phyloP scores from a whole-genome alignment of 1,284 basidiomycete genomes.

The Trichosporon coremiiforme region DNA sequence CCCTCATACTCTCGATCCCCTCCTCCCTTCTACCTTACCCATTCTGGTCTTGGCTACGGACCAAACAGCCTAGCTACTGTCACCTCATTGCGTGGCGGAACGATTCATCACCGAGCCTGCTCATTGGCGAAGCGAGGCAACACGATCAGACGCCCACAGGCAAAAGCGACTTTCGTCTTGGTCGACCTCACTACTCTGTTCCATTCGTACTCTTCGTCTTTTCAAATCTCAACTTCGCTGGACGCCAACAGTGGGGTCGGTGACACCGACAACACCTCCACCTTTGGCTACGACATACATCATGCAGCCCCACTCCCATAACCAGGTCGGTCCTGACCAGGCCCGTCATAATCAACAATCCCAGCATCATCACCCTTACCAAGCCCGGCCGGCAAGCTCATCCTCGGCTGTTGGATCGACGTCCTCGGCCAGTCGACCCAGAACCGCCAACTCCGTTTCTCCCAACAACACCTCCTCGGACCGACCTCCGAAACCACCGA shows the following conservation, averaged over 20 bases:
- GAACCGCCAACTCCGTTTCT: conserved; percentile 9
- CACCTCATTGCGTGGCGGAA: conserved; percentile 6
- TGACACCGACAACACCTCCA: conserved; percentile 1
- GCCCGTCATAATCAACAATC: neutral
- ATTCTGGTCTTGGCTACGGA: conserved; percentile 7
- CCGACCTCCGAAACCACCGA: conserved; percentile 24
- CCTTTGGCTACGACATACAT: neutral
- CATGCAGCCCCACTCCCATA: conserved; percentile 15
- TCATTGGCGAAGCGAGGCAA: neutral
- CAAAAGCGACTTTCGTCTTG: neutral
- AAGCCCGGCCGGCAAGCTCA: neutral
- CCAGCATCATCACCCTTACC: conserved; percentile 15
- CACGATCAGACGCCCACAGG: neutral
- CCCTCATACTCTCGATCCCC: neutral
- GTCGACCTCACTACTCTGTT: neutral
- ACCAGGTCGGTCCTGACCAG: neutral
- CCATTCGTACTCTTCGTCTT: conserved; percentile 11
- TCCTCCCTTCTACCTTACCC: neutral
- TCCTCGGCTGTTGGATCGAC: conserved; percentile 11
- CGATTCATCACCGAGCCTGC: conserved; percentile 6
- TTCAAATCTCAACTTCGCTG: neutral
- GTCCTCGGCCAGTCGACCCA: conserved; percentile 3
- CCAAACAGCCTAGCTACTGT: conserved; percentile 3
- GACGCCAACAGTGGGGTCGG: conserved; percentile 16
- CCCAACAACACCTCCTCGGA: neutral